phyloP scores from a whole-genome alignment of 108 stramenopile genomes.

The Fragilariopsis cylindrus region DNA sequence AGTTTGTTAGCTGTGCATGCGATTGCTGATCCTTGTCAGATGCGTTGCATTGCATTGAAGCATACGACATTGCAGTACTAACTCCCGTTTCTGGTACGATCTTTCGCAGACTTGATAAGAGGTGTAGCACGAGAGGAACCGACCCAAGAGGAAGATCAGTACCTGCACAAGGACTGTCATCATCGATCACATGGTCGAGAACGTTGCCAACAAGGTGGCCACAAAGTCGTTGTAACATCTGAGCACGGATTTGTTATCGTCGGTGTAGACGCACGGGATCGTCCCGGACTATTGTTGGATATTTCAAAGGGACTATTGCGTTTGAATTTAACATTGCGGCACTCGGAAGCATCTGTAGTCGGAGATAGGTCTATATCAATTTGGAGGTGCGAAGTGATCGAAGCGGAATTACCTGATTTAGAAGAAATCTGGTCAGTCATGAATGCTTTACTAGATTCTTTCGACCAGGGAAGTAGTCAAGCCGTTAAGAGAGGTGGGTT shows the following conservation, averaged over 20 bases:
- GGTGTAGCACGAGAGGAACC: conserved; percentile 45
- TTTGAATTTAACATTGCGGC: conserved; percentile 60
- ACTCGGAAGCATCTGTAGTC: conserved; percentile 80
- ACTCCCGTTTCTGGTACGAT: neutral
- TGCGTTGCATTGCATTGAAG: too few species aligned
- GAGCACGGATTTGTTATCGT: conserved; percentile 64
- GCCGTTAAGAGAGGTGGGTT: conserved; percentile 62
- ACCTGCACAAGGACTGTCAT: neutral
- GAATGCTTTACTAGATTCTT: conserved; percentile 42
- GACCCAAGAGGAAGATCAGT: conserved; percentile 12
- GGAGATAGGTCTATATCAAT: conserved; percentile 64
- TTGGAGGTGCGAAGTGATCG: conserved; percentile 77
- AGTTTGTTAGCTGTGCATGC: neutral
- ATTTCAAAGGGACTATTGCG: conserved; percentile 67
- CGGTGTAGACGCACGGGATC: conserved; percentile 54
- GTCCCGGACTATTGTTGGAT: conserved; percentile 66
- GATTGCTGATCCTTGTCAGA: too few species aligned
- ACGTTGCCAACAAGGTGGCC: conserved; percentile 14
- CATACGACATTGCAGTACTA: too few species aligned
- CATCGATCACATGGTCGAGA: neutral
- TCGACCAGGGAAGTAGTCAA: conserved; percentile 53
- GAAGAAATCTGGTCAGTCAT: conserved; percentile 70
- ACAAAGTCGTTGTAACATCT: conserved; percentile 57
- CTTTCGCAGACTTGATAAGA: conserved; percentile 50
- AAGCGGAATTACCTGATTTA: conserved; percentile 44